phyloP scores from a whole-genome alignment of 2,329 filamentous ascomycete genomes.

The Fusarium secorum region DNA sequence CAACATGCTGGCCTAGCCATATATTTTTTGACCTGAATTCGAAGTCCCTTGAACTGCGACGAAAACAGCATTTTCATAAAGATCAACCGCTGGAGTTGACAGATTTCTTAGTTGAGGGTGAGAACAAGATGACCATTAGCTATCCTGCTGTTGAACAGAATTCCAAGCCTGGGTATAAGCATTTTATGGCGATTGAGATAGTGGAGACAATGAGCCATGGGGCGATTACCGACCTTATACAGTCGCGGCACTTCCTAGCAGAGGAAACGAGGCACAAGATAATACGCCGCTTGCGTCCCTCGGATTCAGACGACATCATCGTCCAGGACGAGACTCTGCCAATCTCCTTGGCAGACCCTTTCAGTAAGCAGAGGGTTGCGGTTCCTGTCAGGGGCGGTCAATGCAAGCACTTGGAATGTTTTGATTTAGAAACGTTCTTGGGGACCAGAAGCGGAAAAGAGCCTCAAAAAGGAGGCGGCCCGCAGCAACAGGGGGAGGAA shows the following conservation, averaged over 20 bases:
- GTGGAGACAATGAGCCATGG: conserved; percentile 64
- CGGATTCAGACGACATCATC: conserved; percentile 64
- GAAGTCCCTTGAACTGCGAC: conserved; percentile 62
- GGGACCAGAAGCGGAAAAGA: conserved; percentile 65
- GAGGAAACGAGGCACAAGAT: conserved; percentile 66
- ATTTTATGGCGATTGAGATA: conserved; percentile 74
- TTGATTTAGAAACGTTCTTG: conserved; percentile 87
- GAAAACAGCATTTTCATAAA: conserved; percentile 76
- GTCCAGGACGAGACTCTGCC: conserved; percentile 64
- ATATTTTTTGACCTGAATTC: conserved; percentile 75
- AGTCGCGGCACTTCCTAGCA: conserved; percentile 50
- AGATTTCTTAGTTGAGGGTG: conserved; percentile 61
- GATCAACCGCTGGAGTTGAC: conserved; percentile 82
- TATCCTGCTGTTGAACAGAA: conserved; percentile 44
- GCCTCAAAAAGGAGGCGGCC: conserved; percentile 17
- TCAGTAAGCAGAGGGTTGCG: conserved; percentile 69
- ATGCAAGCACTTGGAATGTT: conserved; percentile 86
- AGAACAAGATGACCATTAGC: conserved; percentile 68
- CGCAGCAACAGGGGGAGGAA: conserved; percentile 45
- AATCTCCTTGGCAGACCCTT: conserved; percentile 72
- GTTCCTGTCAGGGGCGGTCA: conserved; percentile 73
- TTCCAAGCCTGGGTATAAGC: conserved; percentile 44
- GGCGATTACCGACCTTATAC: conserved; percentile 52
- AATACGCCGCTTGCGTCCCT: conserved; percentile 52
- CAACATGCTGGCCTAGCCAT: conserved; percentile 74